Evolutionary conservation across 23 red algal genomes (phyloP), one percentile per base, ranked within the genome.

Genomic region (Gracilariopsis chorda): DNA sequence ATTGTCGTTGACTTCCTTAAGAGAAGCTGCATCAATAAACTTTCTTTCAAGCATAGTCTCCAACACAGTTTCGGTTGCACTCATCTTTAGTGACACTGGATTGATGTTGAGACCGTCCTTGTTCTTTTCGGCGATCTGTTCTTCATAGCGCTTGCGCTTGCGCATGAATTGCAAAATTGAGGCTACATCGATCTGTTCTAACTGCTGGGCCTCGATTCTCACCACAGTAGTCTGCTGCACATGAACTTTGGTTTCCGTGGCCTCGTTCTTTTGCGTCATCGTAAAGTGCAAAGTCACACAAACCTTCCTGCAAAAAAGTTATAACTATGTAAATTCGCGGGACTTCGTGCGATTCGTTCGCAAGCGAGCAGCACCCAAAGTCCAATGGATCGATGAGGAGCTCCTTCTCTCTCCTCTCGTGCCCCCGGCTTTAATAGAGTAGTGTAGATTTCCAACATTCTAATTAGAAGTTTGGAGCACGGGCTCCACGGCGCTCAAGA

Each of bases 51-150:
- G 11, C 45, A 82, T 55, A 32, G 51, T 82, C n/a, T 39, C 35
- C 45, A 60, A 33, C 17, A 30, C 19, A 36, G 77, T 55, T 21
- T 82, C 77, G 11, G 45, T 55, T 13, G 59, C 16, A 30, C n/a
- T 55, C 34, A 55, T 34, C 17, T 59, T 48, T 16, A 23, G 52
- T 10, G 77, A 82, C 32, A 35, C 24, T 4, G 77, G 77, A 55
- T 24, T 60, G 17, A 82, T 35, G 51, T 56, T 55, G 28, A 82
- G 45, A 60, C 77, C 77, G 6, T 82, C 77, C 13, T 55, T 48
- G 29, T 82, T 82, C 33, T 82, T 60, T 51, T 82, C 77, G 13
- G 47, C 77, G 16, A 82, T 42, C 29, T 82, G 77, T 1, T 82
- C 51, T 33, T 82, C 77, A 27, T 82, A 82, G 13, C 45, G 77